These are phyloP conservation scores for Hygrocybe coccinea DNA, from an alignment of 768 basidiomycete genomes.

Conservation along the genomic window DNA sequence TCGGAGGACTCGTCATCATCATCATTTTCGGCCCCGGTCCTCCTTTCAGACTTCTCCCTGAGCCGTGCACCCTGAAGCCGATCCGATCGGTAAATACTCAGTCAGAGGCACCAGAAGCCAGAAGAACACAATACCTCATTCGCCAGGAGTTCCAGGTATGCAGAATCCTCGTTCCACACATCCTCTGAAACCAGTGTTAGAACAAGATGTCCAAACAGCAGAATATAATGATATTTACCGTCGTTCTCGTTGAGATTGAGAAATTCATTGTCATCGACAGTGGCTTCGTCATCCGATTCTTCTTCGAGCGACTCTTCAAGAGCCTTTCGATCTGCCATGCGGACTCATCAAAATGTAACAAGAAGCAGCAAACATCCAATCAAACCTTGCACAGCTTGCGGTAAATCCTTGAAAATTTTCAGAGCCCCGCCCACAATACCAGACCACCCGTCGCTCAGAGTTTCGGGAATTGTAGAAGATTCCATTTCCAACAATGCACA, in stretches of 20 bases:
- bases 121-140: conserved; percentile 52
- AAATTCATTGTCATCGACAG: conserved; percentile 37
- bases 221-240: conserved; percentile 28
- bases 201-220: neutral
- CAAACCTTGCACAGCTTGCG: conserved; percentile 67
- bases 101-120: neutral
- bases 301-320: conserved; percentile 42
- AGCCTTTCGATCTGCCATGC: conserved; percentile 48
- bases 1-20: conserved; percentile 45
- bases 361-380: conserved; percentile 1
- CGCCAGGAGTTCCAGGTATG: conserved; percentile 82
- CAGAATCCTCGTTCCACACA: conserved; percentile 87
- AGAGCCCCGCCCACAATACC: conserved; percentile 67
- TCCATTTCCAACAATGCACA: conserved; percentile 74
- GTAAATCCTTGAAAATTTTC: conserved; percentile 72
- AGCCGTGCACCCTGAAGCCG: conserved; percentile 61
- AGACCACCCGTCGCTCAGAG: conserved; percentile 67
- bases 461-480: conserved; percentile 49
- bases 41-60: conserved; percentile 55
- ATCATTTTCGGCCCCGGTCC: conserved; percentile 48
- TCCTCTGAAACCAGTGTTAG: conserved; percentile 48
- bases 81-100: neutral
- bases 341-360: conserved; percentile 1
- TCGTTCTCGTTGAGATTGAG: conserved; percentile 60
- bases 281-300: conserved; percentile 33